Evolutionary conservation across 768 basidiomycete genomes (phyloP).

Genomic region (Lyophyllum decastes): DNA sequence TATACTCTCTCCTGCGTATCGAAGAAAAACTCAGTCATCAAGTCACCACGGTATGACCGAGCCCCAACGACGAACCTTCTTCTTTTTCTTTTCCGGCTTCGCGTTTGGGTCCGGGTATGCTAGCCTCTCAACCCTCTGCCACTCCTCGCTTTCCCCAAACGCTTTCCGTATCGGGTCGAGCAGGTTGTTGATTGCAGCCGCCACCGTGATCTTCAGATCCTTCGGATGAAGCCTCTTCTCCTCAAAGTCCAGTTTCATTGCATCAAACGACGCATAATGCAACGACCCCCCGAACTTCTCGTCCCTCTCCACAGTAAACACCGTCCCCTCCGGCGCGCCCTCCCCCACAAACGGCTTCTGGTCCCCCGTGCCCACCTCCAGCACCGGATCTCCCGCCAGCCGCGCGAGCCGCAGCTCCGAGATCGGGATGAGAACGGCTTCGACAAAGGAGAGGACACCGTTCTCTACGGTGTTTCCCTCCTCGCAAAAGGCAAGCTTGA

Average conservation of each 20-base stretch:
- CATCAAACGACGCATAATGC: slow-evolving; percentile 70
- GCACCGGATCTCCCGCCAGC: slow-evolving; percentile 46
- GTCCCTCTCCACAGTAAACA: slow-evolving; percentile 78
- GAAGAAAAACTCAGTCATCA: neutral
- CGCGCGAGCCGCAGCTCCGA: slow-evolving; percentile 72
- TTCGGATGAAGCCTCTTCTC: slow-evolving; percentile 82
- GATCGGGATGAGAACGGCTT: slow-evolving; percentile 88
- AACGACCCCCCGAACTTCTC: slow-evolving; percentile 80
- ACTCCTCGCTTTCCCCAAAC: slow-evolving; percentile 78
- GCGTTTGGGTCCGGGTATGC: slow-evolving; percentile 85
- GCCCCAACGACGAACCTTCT: slow-evolving; percentile 33
- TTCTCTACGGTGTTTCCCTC: slow-evolving; percentile 89
- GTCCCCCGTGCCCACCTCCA: slow-evolving; percentile 51
- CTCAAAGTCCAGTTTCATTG: slow-evolving; percentile 73
- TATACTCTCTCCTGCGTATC: slow-evolving; percentile 69
- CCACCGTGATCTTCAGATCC: slow-evolving; percentile 83
- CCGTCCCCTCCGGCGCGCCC: slow-evolving; percentile 76
- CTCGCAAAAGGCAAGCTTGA: slow-evolving; percentile 92
- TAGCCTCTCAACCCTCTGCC: slow-evolving; percentile 70
- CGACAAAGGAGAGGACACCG: slow-evolving; percentile 82
- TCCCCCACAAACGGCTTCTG: slow-evolving; percentile 62
- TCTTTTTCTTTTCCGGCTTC: slow-evolving; percentile 69
- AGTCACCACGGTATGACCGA: neutral
- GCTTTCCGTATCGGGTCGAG: slow-evolving; percentile 80
- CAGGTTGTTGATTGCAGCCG: slow-evolving; percentile 70